Conservation (phyloP, 2,329 filamentous ascomycete species). For the Trichoderma cornu-damae region DNA sequence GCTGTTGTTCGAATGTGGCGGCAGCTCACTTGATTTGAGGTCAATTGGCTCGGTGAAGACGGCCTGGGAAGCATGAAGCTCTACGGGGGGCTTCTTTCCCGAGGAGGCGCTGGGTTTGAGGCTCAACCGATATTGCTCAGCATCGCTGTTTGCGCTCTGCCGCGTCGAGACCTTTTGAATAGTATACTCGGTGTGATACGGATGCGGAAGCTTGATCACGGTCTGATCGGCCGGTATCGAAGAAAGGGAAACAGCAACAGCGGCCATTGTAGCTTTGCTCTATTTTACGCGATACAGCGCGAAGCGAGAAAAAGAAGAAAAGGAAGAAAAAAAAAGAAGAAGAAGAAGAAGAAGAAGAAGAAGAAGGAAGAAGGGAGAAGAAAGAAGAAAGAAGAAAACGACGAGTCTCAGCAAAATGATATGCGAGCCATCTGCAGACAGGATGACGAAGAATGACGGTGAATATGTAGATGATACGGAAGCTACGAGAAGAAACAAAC, state of each 20-base stretch:
- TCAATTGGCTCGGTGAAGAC: slow-evolving; percentile 43
- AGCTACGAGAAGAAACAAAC: neutral
- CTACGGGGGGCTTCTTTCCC: slow-evolving; percentile 27
- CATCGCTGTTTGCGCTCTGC: slow-evolving; percentile 12
- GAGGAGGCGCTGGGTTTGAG: slow-evolving; percentile 27
- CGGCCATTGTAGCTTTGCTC: slow-evolving; percentile 22
- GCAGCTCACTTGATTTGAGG: slow-evolving; percentile 47
- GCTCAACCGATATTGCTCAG: slow-evolving; percentile 34
- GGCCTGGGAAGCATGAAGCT: slow-evolving; percentile 34
- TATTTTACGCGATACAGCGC: no score
- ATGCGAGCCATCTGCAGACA: neutral
- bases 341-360: no score
- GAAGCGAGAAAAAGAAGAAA: no score
- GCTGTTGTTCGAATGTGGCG: slow-evolving; percentile 49
- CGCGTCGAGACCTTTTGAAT: slow-evolving; percentile 31
- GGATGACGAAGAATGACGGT: no score
- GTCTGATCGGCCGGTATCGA: slow-evolving; percentile 33
- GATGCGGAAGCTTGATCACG: slow-evolving; percentile 46
- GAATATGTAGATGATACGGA: neutral
- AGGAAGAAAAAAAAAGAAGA: no score
- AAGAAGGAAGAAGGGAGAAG: no score
- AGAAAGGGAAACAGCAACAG: slow-evolving; percentile 26
- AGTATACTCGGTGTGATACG: slow-evolving; percentile 44
- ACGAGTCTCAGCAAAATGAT: neutral
- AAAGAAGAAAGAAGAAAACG: no score